Conservation (phyloP, 306 rosid species). For the Cicer arietinum region DNA sequence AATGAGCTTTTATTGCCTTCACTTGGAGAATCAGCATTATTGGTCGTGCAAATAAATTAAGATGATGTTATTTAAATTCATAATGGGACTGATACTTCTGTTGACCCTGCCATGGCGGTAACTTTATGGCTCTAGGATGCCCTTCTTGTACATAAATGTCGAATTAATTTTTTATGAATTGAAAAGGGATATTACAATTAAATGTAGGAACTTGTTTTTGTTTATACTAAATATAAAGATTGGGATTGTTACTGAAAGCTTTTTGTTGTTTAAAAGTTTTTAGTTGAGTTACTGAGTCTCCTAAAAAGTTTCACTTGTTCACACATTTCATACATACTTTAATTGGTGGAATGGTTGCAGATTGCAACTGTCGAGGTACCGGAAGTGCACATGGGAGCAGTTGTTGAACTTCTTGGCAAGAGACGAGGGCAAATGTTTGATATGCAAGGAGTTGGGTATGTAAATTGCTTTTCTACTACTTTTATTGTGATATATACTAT, state of each 20-base stretch:
- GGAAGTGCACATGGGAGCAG: conserved; percentile 94
- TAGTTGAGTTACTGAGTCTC: not conserved
- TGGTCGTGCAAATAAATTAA: conserved; percentile 16
- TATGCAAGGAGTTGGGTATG: conserved; percentile 96
- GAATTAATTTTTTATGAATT: not conserved
- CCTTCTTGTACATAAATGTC: not conserved
- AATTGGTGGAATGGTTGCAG: conserved; percentile 57
- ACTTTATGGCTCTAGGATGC: not conserved
- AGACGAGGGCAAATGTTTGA: conserved; percentile 97
- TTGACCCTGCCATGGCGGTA: not conserved
- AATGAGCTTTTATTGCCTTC: conserved; percentile 11
- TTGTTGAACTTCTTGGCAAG: conserved; percentile 94
- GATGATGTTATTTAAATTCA: conserved; percentile 28
- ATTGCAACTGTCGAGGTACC: conserved; percentile 98
- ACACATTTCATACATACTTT: conserved; percentile 29
- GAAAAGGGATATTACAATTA: conserved; percentile 21
- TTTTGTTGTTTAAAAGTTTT: conserved; percentile 9
- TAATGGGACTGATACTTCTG: not conserved
- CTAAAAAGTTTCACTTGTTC: conserved; percentile 23
- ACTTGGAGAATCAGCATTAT: conserved; percentile 9
- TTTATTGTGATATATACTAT: conserved; percentile 17
- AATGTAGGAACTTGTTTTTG: not conserved
- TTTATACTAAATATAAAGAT: not conserved
- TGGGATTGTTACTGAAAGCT: conserved; percentile 24
- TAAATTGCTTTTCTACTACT: conserved; percentile 42